Base-by-base conservation (phyloP, 345 rosid species). In the Moricandia moricandioides region DNA sequence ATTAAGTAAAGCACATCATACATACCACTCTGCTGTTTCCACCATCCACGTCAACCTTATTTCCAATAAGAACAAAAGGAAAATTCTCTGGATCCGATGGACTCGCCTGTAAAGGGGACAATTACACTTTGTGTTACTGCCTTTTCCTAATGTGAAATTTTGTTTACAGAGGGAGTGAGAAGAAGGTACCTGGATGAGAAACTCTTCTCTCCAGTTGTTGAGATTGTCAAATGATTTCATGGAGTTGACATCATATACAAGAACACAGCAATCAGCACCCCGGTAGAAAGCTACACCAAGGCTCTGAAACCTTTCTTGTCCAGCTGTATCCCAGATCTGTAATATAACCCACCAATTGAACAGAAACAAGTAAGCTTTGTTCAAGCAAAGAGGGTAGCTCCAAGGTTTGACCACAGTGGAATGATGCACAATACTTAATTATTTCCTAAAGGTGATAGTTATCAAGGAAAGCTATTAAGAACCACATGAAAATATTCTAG, bases 321-420 rank as follows among this genome's bases (percentile, higher is more conserved):
- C 92, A 76, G 97, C 94, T 40, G 90, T 95, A 83, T 95, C 99
- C 99, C 99, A 95, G 73, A 92, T 92, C 99, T 92, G 82, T 34
- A 62, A 71, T 47, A 60, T 18, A 17, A 57, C 24, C 24, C 68
- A 58, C 24, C 12, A 11, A 66, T 65, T 59, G 35, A n/a, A 35
- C 72, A 72, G n/a, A 16, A 65, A 77, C 67, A 58, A 24, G 4
- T 58, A 18, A 65, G 75, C 10, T 61, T 76, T 27, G 13, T 75
- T 61, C 24, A 56, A 57, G 49, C 5, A 40, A 65, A 10, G 6
- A 69, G 57, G 1, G 58, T 2, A 40, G 17, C 17, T 49, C 17
- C 52, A 52, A 54, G 43, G 37, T 37, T 21, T 63, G 13, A 51
- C 27, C 8, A 1, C 61, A 49, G 1, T 31, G 17, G 61, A 62